Evolutionary conservation across 2,329 filamentous ascomycete genomes (phyloP), one percentile per base, ranked within the genome.

Genomic region (Arthrobotrys pseudoclavata): DNA sequence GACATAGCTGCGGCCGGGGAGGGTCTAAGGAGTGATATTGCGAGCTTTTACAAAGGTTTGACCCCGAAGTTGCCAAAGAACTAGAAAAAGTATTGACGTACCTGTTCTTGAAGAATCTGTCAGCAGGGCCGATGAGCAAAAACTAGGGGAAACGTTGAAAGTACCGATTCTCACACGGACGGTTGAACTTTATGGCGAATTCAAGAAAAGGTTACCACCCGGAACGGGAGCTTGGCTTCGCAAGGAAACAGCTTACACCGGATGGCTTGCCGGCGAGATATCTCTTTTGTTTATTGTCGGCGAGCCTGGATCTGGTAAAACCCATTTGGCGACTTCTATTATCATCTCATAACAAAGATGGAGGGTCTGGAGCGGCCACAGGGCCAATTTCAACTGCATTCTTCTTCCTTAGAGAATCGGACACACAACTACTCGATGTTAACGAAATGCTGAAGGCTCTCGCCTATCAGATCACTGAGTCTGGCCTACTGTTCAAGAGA

Each of bases 381-480:
- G 52, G 18, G 3, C 29, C 9, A 13, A 57, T 22, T 20, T 4
- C 29, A 9, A 40, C 31, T 1, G 52, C 52, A 4, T 57, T 57
- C 18, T 57, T 57, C n/a, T 57, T 57, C 6, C 40, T 57, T 22
- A 37, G 31, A 40, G 52, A 57, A 24, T 57, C 52, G 10, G 52
- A 57, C n/a, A 40, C 52, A 9, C 52, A 57, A 10, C 31, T 57
- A 0, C 31, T 57, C 6, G 40, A 57, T 24, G 52, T 57, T 13
- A 57, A 57, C 31, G 52, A 40, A 15, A 57, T 57, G 52, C 29
- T 57, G 31, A 57, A 57, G 29, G 18, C 52, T 37, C 15, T 57
- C 13, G 52, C 52, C 2, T 57, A 57, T 40, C 52, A 57, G 13
- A 40, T 57, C 4, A 57, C 40, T 9, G 52, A 57, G 31, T 57